Evolutionary conservation across 2,329 filamentous ascomycete genomes (phyloP), one percentile per base, ranked within the genome.

Genomic region (Eurotiales sp.): DNA sequence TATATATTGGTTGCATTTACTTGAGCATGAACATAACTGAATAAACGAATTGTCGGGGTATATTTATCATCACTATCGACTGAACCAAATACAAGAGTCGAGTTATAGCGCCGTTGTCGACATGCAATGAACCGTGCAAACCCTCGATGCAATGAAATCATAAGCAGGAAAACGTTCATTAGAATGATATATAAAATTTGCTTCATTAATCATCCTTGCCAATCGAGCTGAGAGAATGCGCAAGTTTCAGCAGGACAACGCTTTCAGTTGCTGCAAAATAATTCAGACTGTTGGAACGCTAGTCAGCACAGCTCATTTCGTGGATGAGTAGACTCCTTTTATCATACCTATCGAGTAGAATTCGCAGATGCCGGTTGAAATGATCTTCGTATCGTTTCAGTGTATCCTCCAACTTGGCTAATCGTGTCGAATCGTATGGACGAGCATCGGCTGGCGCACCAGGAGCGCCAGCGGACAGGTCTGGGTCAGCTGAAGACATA

Each of bases 221-320:
- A 50, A 73, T 70, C 3, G 69, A 66, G 54, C 69, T 72, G 42
- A 73, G 52, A 0, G 70, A 67, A 54, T 73, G 71, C 10, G 71
- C 71, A 14, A 99, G 76, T 58, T 91, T 92, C 56, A 97, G 74
- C 58, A 99, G 78, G 15, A 96, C 93, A 3, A 96, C 92, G 34
- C 93, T 97, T 75, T 99, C 93, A 0, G 93, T 97, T 0, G 93
- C 93, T 2, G 93, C 93, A 61, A 96, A 95, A 70, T 97, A 96
- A 62, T 99, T 97, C 56, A 99, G 55, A 55, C 71, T 73, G 46
- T 39, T n/a, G n/a, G n/a, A n/a, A n/a, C n/a, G n/a, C n/a, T n/a
- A n/a, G n/a, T n/a, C n/a, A n/a, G n/a, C n/a, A n/a, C n/a, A n/a
- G n/a, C n/a, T n/a, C n/a, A n/a, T n/a, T n/a, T n/a, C n/a, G n/a